Conservation (phyloP, 2,329 filamentous ascomycete species). For the Westerdykella ornata region DNA sequence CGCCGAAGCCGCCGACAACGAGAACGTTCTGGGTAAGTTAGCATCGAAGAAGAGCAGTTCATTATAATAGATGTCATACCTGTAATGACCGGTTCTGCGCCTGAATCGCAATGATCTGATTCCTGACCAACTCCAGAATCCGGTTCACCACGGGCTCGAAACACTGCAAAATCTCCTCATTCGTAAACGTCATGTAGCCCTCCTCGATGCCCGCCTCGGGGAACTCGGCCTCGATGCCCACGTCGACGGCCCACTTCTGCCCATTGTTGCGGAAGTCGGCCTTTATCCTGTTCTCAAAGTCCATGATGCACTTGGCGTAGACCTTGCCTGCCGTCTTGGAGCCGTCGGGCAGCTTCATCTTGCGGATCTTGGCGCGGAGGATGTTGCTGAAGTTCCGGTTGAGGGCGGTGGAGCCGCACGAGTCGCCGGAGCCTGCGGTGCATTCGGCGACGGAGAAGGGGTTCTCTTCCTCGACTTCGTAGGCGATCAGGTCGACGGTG, state of each 20-base stretch:
- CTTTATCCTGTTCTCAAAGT: constrained; percentile 99
- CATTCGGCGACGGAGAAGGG: constrained; percentile 97
- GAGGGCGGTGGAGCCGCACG: constrained; percentile 93
- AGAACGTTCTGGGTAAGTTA: constrained; percentile 65
- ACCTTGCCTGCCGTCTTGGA: constrained; percentile 97
- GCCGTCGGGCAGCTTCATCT: constrained; percentile 97
- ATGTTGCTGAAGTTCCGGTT: constrained; percentile 99
- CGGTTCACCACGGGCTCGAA: constrained; percentile 98
- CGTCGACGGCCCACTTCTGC: constrained; percentile 98
- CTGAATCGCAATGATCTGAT: constrained; percentile 98
- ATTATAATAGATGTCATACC: constrained; percentile 39
- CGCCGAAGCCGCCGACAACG: constrained; percentile 95
- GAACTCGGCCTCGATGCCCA: constrained; percentile 97
- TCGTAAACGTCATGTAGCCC: constrained; percentile 99
- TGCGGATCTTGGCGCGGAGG: constrained; percentile 90
- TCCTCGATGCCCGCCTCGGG: constrained; percentile 97
- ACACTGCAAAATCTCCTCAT: constrained; percentile 97
- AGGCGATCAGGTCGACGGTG: constrained; percentile 97
- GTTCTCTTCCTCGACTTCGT: constrained; percentile 95
- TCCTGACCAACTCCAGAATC: constrained; percentile 89
- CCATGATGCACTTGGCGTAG: constrained; percentile 99
- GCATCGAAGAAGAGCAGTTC: constrained; percentile 3
- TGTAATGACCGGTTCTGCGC: constrained; percentile 90
- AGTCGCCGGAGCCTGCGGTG: constrained; percentile 93
- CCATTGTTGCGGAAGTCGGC: constrained; percentile 98